Evolutionary conservation across 2,329 filamentous ascomycete species (phyloP), one percentile per base, ranked within the genome.

Genomic region (Exophiala phaeomuriformis): DNA sequence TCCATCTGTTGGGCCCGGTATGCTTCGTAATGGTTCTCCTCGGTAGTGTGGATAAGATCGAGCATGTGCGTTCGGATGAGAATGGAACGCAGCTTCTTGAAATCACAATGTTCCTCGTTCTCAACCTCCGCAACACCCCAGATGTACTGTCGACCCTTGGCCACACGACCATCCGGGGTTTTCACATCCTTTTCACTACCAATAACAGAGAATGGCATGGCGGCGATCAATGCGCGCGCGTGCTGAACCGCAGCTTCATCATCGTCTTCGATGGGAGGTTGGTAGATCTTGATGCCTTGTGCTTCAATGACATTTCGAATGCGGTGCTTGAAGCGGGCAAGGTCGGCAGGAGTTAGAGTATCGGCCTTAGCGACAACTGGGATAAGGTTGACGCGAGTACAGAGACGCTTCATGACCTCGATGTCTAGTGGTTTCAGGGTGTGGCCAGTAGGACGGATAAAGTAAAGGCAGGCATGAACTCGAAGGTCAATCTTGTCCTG

Each of bases 1-100:
- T 98, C 93, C 93, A 98, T 98, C 77, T 98, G 94, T 75, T 95
- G 89, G 51, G 93, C 93, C 66, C 93, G 91, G 80, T 98, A 98
- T 57, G 89, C 91, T 76, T 98, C 93, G 78, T 98, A 98, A 81
- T 98, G 93, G 67, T 90, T 85, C 80, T 98, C 93, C 77, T 98
- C 93, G 64, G 93, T 98, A 61, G 94, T 98, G 80, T 98, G 93
- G 71, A 98, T 98, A 62, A 98, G 86, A 71, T 98, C 93, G 67
- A 98, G 84, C 93, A 98, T 98, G 79, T 98, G 93, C 47, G 91
- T 96, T 73, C 93, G 89, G 78, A 98, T 97, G 64, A 98, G 81
- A 67, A 98, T 97, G 46, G 91, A 95, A 67, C 93, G 90, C 61
- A 98, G 86, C 81, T 98, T 98, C 86, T 98, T 98, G 81, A 98